These are phyloP conservation scores for Serpula lacrymans DNA, from an alignment of 768 basidiomycete species.

Conservation along the genomic window DNA sequence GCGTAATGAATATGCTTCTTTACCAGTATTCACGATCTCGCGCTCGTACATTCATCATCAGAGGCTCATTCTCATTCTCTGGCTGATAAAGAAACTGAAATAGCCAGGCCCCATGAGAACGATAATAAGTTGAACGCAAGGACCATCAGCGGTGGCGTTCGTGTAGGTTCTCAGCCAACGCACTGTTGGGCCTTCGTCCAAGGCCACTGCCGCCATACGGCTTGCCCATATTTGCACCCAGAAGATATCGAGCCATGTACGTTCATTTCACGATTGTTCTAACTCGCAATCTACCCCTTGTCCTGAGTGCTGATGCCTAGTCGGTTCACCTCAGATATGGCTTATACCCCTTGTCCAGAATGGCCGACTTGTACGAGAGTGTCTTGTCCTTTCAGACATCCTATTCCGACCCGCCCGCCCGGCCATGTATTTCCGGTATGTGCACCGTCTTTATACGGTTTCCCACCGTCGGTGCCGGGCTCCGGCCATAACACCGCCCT, in stretches of 20 bases:
- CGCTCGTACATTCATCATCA: conserved; percentile 31
- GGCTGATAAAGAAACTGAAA: conserved; percentile 10
- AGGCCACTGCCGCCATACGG: conserved; percentile 24
- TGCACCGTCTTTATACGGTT: conserved; percentile 1
- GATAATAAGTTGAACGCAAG: conserved; percentile 9
- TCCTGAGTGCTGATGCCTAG: conserved; percentile 1
- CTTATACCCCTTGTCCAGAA: conserved; percentile 32
- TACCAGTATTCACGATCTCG: conserved; percentile 18
- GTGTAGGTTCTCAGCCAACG: conserved; percentile 18
- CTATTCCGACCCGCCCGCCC: conserved; percentile 18
- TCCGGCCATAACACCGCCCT: conserved; percentile 6
- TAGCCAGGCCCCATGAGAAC: conserved; percentile 6
- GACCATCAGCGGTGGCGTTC: conserved; percentile 24
- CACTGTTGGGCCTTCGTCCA: conserved; percentile 39
- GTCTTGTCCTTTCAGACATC: conserved; percentile 27
- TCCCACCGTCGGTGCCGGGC: background rate
- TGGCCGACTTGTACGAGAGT: conserved; percentile 28
- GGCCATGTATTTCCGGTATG: conserved; percentile 2
- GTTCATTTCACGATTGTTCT: conserved; percentile 19
- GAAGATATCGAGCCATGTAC: conserved; percentile 28
- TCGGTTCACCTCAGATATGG: conserved; percentile 23
- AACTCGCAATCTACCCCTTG: background rate
- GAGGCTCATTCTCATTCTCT: conserved; percentile 16
- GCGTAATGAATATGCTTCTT: conserved; percentile 3
- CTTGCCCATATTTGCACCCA: conserved; percentile 31